Percentiles rank a stretch among this genome's conserved stretches.
Conservation (phyloP, 169 alveolate genomes). For the Cryptosporidium parvum region DNA sequence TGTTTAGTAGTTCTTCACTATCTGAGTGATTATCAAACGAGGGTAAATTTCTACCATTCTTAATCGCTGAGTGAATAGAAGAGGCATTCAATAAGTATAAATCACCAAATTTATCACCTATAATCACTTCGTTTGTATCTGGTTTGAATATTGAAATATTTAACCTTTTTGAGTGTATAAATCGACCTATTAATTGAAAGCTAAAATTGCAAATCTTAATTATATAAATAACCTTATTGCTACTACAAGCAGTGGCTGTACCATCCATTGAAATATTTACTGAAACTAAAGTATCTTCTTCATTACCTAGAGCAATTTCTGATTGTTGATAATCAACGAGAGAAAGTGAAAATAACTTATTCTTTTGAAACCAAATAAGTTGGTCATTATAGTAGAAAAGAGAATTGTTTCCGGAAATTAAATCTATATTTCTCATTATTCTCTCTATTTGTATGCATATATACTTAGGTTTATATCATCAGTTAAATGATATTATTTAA, state of each 20-base stretch:
- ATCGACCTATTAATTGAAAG: constrained; percentile 18
- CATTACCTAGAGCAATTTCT: constrained; percentile 2
- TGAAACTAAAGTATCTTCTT: constrained; percentile 11
- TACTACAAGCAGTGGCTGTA: background rate
- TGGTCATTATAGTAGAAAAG: background rate
- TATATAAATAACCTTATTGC: constrained; percentile 1
- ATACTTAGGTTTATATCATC: background rate
- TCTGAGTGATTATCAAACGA: background rate
- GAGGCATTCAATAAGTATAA: background rate
- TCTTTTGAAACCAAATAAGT: constrained; percentile 43
- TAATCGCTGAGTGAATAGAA: background rate
- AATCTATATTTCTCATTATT: background rate
- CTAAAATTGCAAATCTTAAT: background rate
- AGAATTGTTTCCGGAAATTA: constrained; percentile 7
- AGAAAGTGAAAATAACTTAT: constrained; percentile 19
- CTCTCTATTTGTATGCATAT: background rate
- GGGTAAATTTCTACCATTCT: background rate
- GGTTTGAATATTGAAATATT: constrained; percentile 9
- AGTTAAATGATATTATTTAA: background rate
- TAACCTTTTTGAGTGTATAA: constrained; percentile 33
- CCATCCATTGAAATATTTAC: constrained; percentile 17
- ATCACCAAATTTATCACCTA: constrained; percentile 69
- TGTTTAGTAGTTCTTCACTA: background rate
- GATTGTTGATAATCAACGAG: background rate
- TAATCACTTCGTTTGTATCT: constrained; percentile 15